These are phyloP conservation scores for Sclerotinia minor DNA, from an alignment of 2,329 filamentous ascomycete species.

Conservation along the genomic window DNA sequence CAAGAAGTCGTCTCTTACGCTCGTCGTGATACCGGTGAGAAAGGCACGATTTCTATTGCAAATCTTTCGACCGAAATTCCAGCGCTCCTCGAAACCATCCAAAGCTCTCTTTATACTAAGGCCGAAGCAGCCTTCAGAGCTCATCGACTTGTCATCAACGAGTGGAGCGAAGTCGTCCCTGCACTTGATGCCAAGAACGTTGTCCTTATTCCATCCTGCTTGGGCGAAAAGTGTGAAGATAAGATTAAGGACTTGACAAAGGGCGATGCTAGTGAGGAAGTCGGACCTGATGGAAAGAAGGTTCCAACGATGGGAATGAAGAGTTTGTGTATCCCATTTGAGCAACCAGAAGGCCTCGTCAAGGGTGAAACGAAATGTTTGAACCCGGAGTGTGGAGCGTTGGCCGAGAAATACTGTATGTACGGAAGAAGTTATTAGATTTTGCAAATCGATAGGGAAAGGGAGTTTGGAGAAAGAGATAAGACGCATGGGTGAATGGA, in stretches of 20 bases:
- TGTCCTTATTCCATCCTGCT: constrained; percentile 86
- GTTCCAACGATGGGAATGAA: constrained; percentile 76
- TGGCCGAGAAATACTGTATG: constrained; percentile 86
- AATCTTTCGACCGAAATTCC: constrained; percentile 74
- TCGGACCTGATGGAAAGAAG: constrained; percentile 45
- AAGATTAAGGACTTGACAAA: constrained; percentile 91
- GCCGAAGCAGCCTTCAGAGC: constrained; percentile 76
- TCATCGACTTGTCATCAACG: constrained; percentile 77
- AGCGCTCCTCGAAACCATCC: constrained; percentile 83
- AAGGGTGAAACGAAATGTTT: constrained; percentile 85
- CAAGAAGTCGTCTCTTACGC: constrained; percentile 82
- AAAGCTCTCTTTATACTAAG: constrained; percentile 72
- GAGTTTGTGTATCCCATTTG: constrained; percentile 76
- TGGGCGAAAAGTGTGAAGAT: constrained; percentile 81
- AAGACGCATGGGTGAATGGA: neutral
- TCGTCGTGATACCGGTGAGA: constrained; percentile 83
- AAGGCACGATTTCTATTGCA: constrained; percentile 74
- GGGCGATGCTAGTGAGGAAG: constrained; percentile 62
- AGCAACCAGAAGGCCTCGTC: constrained; percentile 79
- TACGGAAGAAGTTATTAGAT: constrained; percentile 67
- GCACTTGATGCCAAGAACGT: constrained; percentile 91
- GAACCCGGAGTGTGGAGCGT: constrained; percentile 77
- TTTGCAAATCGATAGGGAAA: constrained; percentile 7
- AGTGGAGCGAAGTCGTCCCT: constrained; percentile 91
- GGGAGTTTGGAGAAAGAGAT: constrained; percentile 24